Percentiles rank a stretch among this genome's conserved stretches.
These are phyloP conservation scores for Schwanniomyces sp. DNA, from an alignment of 805 yeast species.

Conservation along the genomic window DNA sequence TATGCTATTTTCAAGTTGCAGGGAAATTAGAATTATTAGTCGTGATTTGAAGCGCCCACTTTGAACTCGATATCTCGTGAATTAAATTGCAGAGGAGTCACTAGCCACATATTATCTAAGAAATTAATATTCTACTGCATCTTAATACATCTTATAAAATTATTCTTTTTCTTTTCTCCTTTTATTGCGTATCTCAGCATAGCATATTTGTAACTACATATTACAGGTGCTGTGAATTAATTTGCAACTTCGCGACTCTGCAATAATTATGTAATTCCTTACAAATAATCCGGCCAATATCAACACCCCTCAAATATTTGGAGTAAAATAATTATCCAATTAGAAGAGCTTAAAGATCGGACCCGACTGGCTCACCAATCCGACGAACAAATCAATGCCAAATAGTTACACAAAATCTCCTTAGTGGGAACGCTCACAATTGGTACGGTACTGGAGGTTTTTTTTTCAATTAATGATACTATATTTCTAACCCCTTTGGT, in stretches of 20 bases:
- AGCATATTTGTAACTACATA: not conserved
- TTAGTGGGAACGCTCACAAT: not conserved
- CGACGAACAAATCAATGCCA: not conserved
- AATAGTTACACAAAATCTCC: not conserved
- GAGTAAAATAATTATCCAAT: not conserved
- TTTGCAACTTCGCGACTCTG: not conserved
- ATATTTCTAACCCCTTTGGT: not conserved
- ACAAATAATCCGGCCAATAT: not conserved
- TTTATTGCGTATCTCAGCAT: not conserved
- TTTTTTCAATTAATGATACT: constrained; percentile 1
- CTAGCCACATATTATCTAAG: too few species aligned
- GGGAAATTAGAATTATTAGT: too few species aligned
- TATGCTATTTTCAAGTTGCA: too few species aligned
- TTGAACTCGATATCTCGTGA: too few species aligned
- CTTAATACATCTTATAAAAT: too few species aligned
- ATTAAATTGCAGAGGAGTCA: too few species aligned
- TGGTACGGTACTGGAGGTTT: not conserved
- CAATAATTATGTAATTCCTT: not conserved
- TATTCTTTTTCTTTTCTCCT: not conserved
- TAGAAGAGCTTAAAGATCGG: not conserved
- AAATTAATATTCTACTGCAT: not conserved
- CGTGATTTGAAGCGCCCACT: too few species aligned
- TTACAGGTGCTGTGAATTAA: too few species aligned
- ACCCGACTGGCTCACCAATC: not conserved
- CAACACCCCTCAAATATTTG: not conserved